Conservation (phyloP, 805 yeast species). For the Peterozyma xylosa region DNA sequence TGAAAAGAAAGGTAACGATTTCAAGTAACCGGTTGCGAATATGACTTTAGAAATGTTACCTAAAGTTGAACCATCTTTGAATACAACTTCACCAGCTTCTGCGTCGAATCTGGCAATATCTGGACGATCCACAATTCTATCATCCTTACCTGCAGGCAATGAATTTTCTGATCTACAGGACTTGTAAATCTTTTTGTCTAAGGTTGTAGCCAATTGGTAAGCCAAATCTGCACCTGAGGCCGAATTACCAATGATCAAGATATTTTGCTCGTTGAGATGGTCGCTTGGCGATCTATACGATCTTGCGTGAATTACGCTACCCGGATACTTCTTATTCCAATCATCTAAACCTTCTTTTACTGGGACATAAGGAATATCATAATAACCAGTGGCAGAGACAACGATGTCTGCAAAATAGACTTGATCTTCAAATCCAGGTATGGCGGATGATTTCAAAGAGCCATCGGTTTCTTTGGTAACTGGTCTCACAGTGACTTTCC, state of each 20-base stretch:
- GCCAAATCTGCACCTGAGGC: constrained; percentile 72
- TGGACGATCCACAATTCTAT: constrained; percentile 30
- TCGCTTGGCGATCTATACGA: constrained; percentile 39
- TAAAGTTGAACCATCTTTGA: constrained; percentile 40
- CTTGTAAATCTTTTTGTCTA: constrained; percentile 35
- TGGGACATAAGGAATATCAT: constrained; percentile 54
- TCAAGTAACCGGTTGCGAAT: constrained; percentile 70
- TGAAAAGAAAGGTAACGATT: constrained; percentile 51
- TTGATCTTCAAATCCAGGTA: constrained; percentile 11
- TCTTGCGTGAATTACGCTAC: constrained; percentile 49
- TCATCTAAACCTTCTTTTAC: constrained; percentile 42
- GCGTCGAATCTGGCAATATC: constrained; percentile 33
- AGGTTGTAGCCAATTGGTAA: constrained; percentile 42
- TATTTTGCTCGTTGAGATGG: constrained; percentile 29
- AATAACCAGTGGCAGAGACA: constrained; percentile 57
- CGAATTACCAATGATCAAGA: constrained; percentile 67
- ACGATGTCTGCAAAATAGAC: constrained; percentile 53
- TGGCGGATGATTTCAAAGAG: constrained; percentile 12
- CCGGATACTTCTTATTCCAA: constrained; percentile 37
- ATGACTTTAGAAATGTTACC: constrained; percentile 44
- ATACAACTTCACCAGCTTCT: constrained; percentile 28
- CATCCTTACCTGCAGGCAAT: constrained; percentile 36
- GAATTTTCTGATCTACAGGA: constrained; percentile 38
- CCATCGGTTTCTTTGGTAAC: constrained; percentile 25
- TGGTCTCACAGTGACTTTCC: constrained; percentile 34